Evolutionary conservation across 192 early-diverging fungal genomes (phyloP).

Genomic region (Funneliformis geosporum): DNA sequence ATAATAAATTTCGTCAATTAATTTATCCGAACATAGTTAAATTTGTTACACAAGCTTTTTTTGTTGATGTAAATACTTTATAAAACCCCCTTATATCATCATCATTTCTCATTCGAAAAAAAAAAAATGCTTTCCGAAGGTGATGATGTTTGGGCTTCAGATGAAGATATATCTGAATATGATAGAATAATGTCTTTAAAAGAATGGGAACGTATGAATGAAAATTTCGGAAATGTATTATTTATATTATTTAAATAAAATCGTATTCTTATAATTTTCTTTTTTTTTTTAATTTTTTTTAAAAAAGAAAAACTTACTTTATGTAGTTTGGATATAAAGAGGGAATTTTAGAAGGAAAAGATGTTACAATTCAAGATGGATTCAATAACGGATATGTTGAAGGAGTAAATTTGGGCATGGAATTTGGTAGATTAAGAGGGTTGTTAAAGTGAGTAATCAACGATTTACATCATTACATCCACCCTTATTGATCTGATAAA

Average conservation of each 20-base stretch:
- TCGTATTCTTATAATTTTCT: neutral
- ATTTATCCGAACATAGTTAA: no score
- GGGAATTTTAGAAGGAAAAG: constrained; percentile 60
- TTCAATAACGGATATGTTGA: constrained; percentile 60
- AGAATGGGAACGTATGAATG: constrained; percentile 57
- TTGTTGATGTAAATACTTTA: no score
- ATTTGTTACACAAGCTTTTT: no score
- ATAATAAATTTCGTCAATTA: no score
- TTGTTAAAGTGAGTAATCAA: constrained; percentile 42
- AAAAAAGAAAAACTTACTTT: neutral
- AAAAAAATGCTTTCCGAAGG: neutral
- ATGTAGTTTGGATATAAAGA: constrained; percentile 60
- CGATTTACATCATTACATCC: neutral
- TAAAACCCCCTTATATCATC: no score
- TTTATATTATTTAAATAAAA: neutral
- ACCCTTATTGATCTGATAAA: neutral
- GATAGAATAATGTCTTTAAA: constrained; percentile 52
- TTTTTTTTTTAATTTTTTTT: constrained; percentile 8
- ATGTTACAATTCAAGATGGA: constrained; percentile 51
- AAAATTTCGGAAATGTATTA: constrained; percentile 58
- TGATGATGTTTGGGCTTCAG: constrained; percentile 53
- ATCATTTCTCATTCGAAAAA: neutral
- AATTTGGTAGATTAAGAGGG: constrained; percentile 52
- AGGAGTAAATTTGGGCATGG: constrained; percentile 45
- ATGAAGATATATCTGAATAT: constrained; percentile 45